Evolutionary conservation across 768 basidiomycete species (phyloP), one percentile per base, ranked within the genome.

Genomic region (Leccinum barrowsii): DNA sequence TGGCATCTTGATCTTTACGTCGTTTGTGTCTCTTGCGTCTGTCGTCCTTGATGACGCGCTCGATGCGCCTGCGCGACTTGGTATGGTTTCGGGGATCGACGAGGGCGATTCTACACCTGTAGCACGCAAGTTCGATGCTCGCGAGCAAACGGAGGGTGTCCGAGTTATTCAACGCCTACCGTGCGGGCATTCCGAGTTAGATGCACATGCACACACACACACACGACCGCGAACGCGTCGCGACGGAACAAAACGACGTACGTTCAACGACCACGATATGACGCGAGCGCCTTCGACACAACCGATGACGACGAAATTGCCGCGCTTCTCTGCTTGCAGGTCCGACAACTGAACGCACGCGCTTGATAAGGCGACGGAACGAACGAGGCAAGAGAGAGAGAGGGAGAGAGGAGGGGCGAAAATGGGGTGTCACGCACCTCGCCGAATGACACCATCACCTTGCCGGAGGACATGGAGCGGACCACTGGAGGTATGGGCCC

Each of bases 251-350:
- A 46, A 47, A 40, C 50, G 56, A 47, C 85, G 56, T 65, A 90
- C 90, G 67, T 92, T 92, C 59, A 92, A 70, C 30, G 91, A 92
- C 90, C 90, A 93, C 13, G 91, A 92, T 32, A 92, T 77, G 42
- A 93, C 90, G 44, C 81, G 83, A 42, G 78, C 69, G 21, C 84
- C 85, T 58, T 92, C 89, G 21, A 93, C 84, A 56, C 87, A 88
- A 46, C 88, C 86, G 55, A 93, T 82, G 26, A 93, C 89, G 21
- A 93, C 86, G 67, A 93, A 93, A 70, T 92, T 92, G 54, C 91
- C 91, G 62, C 91, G 82, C 73, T 89, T 90, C 74, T 93, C 91
- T 17, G 90, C 90, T 75, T 92, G 89, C 37, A 92, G 74, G 68
- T 92, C 86, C 57, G 83, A 83, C 22, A 77, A 68, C 87, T 89